Evolutionary conservation across 345 rosid genomes (phyloP).

Genomic region (Corchorus olitorius): DNA sequence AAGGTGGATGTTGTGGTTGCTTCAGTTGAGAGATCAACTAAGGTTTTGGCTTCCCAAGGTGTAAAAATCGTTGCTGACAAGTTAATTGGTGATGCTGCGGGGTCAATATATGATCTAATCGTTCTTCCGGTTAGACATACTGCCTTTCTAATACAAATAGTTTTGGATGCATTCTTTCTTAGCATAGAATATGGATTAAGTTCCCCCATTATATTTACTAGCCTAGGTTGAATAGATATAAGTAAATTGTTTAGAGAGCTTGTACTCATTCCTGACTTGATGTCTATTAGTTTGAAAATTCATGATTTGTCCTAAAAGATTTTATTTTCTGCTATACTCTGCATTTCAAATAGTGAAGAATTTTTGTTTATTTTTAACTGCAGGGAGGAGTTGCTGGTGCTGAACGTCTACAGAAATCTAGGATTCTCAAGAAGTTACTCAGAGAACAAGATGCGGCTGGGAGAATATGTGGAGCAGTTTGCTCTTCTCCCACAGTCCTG

Average conservation of each 20-base stretch:
- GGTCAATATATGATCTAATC: conserved; percentile 63
- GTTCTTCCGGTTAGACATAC: conserved; percentile 72
- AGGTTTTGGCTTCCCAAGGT: conserved; percentile 70
- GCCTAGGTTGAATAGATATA: not conserved
- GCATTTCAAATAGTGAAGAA: conserved; percentile 1
- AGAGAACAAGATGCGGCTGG: conserved; percentile 69
- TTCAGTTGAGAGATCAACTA: conserved; percentile 67
- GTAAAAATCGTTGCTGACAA: conserved; percentile 77
- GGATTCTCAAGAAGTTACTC: conserved; percentile 73
- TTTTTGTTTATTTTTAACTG: conserved; percentile 2
- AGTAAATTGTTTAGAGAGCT: not conserved
- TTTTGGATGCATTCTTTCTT: conserved; percentile 20
- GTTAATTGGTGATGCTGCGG: conserved; percentile 61
- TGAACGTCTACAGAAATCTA: conserved; percentile 65
- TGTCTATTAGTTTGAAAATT: not conserved
- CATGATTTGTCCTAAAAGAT: not conserved
- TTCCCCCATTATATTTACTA: too few relatives aligned
- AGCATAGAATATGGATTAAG: not conserved
- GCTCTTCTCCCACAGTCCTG: conserved; percentile 60
- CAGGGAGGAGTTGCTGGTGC: conserved; percentile 77
- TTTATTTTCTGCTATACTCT: not conserved
- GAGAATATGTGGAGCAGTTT: conserved; percentile 73
- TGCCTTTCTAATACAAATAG: not conserved
- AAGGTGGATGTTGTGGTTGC: conserved; percentile 83
- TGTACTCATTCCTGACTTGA: not conserved